phyloP scores from a whole-genome alignment of 148 eudicot species.

The Hydrangea macrophylla region DNA sequence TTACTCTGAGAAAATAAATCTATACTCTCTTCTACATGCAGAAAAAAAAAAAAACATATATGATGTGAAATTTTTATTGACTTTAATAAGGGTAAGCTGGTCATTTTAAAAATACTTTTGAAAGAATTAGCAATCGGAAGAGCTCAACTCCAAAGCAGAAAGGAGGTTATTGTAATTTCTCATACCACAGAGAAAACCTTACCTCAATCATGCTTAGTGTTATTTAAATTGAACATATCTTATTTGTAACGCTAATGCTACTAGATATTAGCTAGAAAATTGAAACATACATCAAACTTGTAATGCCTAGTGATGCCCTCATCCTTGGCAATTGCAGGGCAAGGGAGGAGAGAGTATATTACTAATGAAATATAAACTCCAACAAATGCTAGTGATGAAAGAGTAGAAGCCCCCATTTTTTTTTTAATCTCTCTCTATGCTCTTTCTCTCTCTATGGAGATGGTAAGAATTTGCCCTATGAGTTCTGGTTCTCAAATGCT shows the following conservation, averaged over 20 bases:
- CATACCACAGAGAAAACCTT: too few species aligned
- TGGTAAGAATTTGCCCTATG: background rate
- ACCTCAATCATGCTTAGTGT: too few species aligned
- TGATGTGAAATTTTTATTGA: too few species aligned
- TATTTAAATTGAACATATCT: background rate
- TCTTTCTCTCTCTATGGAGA: background rate
- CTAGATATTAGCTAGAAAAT: background rate
- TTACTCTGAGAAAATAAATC: too few species aligned
- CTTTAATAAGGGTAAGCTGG: too few species aligned
- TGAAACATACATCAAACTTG: slow-evolving; percentile 1
- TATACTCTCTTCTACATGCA: too few species aligned
- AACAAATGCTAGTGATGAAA: background rate
- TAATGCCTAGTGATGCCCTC: slow-evolving; percentile 19
- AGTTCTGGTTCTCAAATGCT: too few species aligned
- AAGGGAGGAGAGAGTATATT: background rate
- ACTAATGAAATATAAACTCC: background rate
- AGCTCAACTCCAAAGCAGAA: too few species aligned
- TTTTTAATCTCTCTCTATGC: background rate
- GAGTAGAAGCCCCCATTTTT: background rate
- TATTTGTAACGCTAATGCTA: background rate
- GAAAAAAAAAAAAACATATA: too few species aligned
- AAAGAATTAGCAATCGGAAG: too few species aligned
- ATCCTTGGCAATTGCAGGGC: slow-evolving; percentile 12
- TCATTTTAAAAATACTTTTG: too few species aligned
- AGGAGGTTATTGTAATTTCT: too few species aligned